Conservation (phyloP, 1,139 yeast genomes). For the Diutina pseudorugosa region DNA sequence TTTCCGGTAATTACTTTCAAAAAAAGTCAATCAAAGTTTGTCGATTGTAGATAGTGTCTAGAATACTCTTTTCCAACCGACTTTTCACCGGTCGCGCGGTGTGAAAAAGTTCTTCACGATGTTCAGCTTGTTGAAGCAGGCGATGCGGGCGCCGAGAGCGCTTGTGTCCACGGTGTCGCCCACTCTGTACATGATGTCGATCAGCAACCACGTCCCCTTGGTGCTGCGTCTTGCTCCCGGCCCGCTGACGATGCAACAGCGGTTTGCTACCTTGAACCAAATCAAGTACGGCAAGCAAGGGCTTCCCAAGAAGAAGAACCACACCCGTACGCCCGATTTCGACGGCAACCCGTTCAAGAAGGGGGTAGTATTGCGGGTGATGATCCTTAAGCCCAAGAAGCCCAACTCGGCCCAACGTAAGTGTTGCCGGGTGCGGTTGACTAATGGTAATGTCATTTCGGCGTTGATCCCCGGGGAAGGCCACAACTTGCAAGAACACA, state of each 20-base stretch:
- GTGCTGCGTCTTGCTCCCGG: slow-evolving; percentile 4
- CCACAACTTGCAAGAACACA: slow-evolving; percentile 96
- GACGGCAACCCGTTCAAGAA: slow-evolving; percentile 73
- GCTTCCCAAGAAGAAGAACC: slow-evolving; percentile 34
- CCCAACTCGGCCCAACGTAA: slow-evolving; percentile 98
- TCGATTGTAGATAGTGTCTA: no score
- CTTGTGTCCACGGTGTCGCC: slow-evolving; percentile 1
- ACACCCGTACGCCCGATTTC: slow-evolving; percentile 67
- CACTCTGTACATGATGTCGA: slow-evolving; percentile 7
- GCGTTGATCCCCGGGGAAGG: slow-evolving; percentile 99
- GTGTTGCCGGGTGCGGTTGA: slow-evolving; percentile 87
- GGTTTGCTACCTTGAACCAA: slow-evolving; percentile 60
- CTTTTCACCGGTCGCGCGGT: not conserved
- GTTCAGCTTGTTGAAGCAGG: slow-evolving; percentile 1
- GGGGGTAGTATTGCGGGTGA: slow-evolving; percentile 90
- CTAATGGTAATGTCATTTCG: slow-evolving; percentile 80
- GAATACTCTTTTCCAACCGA: no score
- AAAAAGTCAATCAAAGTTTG: no score
- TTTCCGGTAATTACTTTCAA: no score
- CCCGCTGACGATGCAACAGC: slow-evolving; percentile 17
- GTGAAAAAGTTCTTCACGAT: slow-evolving; percentile 1
- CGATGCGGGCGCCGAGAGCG: not conserved
- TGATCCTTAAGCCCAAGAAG: slow-evolving; percentile 92
- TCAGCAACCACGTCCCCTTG: slow-evolving; percentile 7
- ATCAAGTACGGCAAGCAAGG: slow-evolving; percentile 53